These are phyloP conservation scores for Favolaschia claudopus DNA, from an alignment of 768 basidiomycete species.

Conservation along the genomic window DNA sequence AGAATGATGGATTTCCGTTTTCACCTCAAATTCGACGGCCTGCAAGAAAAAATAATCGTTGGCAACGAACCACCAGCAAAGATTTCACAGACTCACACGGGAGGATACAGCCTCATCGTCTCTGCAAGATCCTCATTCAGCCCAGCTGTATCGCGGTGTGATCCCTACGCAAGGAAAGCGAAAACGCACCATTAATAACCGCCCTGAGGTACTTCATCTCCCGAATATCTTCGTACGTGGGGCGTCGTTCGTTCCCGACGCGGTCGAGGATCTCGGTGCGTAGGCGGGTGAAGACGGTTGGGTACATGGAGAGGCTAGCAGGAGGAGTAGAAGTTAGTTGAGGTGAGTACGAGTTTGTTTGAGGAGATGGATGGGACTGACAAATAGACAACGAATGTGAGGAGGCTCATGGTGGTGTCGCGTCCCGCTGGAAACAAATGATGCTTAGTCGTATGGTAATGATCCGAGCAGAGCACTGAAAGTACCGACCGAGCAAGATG, in stretches of 20 bases:
- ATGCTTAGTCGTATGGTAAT: not conserved
- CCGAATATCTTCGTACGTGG: slow-evolving; percentile 63
- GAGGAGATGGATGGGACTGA: not conserved
- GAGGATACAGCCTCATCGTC: slow-evolving; percentile 60
- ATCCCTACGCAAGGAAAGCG: not conserved
- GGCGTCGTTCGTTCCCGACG: slow-evolving; percentile 51
- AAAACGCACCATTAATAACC: slow-evolving; percentile 4
- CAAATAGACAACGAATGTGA: slow-evolving; percentile 13
- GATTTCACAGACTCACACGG: slow-evolving; percentile 46
- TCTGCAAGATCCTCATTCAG: slow-evolving; percentile 35
- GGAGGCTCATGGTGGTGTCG: slow-evolving; percentile 15
- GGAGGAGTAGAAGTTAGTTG: not conserved
- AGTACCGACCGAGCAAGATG: slow-evolving; percentile 2
- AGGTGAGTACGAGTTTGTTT: not conserved
- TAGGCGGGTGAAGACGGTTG: slow-evolving; percentile 37
- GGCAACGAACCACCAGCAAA: not conserved
- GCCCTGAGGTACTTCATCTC: slow-evolving; percentile 67
- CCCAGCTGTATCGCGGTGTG: too few relatives aligned
- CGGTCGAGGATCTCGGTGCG: slow-evolving; percentile 57
- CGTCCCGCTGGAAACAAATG: slow-evolving; percentile 10
- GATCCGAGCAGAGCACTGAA: not conserved
- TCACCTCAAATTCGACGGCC: slow-evolving; percentile 33
- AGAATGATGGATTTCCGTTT: not conserved
- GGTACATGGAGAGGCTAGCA: slow-evolving; percentile 7
- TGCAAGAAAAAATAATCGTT: slow-evolving; percentile 8